Evolutionary conservation across 179 eudicot genomes (phyloP), one percentile per base, ranked within the genome.

Genomic region (Gypsophila paniculata): DNA sequence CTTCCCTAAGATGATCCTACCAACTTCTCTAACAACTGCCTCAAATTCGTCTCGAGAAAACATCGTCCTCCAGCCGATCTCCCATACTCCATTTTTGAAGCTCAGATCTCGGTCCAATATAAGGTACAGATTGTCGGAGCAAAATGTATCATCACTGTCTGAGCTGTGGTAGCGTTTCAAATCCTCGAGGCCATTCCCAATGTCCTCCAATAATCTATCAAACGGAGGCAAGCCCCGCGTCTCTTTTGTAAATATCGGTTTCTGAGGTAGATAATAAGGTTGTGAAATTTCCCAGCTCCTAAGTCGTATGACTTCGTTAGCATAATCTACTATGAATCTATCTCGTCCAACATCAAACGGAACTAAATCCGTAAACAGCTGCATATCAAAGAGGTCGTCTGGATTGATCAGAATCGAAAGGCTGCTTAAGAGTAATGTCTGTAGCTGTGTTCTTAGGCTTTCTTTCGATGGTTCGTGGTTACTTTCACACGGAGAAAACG

Each of bases 281-380:
- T n/a, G n/a, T 54, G 68, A 23, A 19, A 59, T 34, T 13, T 73
- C 72, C 52, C 22, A 51, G 73, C 77, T 80, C 76, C 68, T 78
- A 32, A 51, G 70, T 52, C 81, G 74, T 76, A 87, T 22, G 54
- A 87, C 59, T 63, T 89, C 91, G 9, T 73, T 78, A 38, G 89
- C 94, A 73, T 81, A 87, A 65, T 87, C 94, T 52, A 84, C 61
- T 53, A 82, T 48, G 53, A 83, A 59, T 54, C 65, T 61, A 10
- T 63, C 11, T 46, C 74, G 77, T n/a, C 62, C 73, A 7, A 49
- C 32, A 49, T 74, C 83, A n/a, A 46, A 19, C 39, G 61, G 55
- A 39, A 61, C 51, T 32, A 26, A 58, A 11, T 73, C 55, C 22
- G 72, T 70, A 68, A 74, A 22, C 36, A 77, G 57, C 36, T 71